These are phyloP conservation scores for Botrytis elliptica DNA, from an alignment of 2,329 filamentous ascomycete species.

Conservation along the genomic window DNA sequence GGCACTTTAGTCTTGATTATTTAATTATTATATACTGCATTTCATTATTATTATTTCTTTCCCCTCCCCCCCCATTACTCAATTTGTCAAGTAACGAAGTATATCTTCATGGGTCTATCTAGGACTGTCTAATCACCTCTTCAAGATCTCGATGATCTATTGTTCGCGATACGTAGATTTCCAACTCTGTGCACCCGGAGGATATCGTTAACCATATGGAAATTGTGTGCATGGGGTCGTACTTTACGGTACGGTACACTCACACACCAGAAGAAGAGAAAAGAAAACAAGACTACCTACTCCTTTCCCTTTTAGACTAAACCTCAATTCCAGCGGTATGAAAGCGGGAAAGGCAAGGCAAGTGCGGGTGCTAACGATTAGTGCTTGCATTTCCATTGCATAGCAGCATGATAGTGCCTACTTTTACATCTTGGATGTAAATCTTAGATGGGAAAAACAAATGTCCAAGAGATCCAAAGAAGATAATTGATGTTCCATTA, in stretches of 20 bases:
- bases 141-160: background rate
- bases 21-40: background rate
- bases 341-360: constrained; percentile 34
- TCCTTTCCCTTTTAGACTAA: background rate
- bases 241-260: background rate
- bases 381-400: constrained; percentile 19
- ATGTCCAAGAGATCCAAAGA: background rate
- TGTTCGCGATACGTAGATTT: constrained; percentile 10
- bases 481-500: background rate
- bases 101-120: background rate
- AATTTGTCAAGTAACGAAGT: background rate
- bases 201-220: constrained; percentile 15
- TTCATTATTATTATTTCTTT: background rate
- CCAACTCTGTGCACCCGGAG: constrained; percentile 8
- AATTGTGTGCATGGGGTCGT: constrained; percentile 4
- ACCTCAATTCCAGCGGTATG: background rate
- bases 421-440: background rate
- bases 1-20: background rate
- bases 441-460: background rate
- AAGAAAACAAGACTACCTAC: background rate
- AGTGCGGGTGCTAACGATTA: constrained; percentile 35
- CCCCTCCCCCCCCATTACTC: background rate
- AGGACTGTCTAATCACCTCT: background rate
- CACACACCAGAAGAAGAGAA: background rate
- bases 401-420: constrained; percentile 11